Conservation (phyloP, 176 grass and related monocot species). For the Secale cereale region DNA sequence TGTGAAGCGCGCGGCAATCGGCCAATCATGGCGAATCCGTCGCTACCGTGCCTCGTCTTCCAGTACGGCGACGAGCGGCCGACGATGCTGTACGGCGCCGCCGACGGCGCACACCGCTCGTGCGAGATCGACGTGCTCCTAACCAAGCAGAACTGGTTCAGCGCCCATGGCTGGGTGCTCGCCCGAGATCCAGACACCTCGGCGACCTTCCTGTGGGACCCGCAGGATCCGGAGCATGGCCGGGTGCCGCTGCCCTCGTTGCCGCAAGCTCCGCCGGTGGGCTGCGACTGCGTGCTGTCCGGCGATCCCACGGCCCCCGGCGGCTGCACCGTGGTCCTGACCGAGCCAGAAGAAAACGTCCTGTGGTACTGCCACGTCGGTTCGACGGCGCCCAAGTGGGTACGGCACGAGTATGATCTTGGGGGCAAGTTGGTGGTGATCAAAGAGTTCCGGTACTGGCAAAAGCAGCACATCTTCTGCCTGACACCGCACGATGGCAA, state of each 20-base stretch:
- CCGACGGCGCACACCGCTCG: neutral
- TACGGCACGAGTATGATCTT: neutral
- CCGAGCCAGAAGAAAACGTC: neutral
- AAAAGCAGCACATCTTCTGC: neutral
- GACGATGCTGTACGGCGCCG: neutral
- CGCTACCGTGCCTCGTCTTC: neutral
- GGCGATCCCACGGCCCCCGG: neutral
- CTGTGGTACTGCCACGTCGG: neutral
- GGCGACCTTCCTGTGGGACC: neutral
- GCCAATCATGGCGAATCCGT: neutral
- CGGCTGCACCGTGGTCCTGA: neutral
- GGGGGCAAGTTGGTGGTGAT: neutral
- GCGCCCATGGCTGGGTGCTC: neutral
- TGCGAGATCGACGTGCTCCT: neutral
- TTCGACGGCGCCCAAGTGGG: neutral
- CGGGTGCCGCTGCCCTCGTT: neutral
- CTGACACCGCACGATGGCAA: neutral
- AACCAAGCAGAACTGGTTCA: neutral
- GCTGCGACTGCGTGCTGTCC: neutral
- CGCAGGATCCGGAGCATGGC: neutral
- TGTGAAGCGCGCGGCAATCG: no score
- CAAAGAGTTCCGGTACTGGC: neutral
- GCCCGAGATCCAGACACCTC: neutral
- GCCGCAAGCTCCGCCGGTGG: neutral
- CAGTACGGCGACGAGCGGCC: neutral